phyloP scores from a whole-genome alignment of 1,139 yeast species.

The Suhomyces ambrosiae region DNA sequence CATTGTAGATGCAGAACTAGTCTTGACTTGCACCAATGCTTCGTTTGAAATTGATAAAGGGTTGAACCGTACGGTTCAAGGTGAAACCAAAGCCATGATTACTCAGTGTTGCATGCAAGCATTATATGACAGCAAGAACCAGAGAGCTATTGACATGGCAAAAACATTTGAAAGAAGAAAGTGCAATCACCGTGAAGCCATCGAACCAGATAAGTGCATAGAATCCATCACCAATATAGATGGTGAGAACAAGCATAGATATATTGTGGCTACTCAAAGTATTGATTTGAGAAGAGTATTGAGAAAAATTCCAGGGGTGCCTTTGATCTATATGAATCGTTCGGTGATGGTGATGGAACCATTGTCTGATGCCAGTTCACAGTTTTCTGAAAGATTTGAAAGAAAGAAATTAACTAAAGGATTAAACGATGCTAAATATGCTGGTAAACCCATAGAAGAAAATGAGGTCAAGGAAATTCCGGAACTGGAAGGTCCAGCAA shows the following conservation, averaged over 20 bases:
- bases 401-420: slow-evolving; percentile 71
- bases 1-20: slow-evolving; percentile 76
- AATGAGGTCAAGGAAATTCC: slow-evolving; percentile 13
- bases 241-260: slow-evolving; percentile 85
- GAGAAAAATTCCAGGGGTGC: slow-evolving; percentile 84
- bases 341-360: slow-evolving; percentile 98
- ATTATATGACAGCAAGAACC: slow-evolving; percentile 69
- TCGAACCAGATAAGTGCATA: slow-evolving; percentile 76
- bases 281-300: slow-evolving; percentile 64
- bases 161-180: slow-evolving; percentile 81
- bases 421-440: slow-evolving; percentile 57
- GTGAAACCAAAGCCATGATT: slow-evolving; percentile 87
- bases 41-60: slow-evolving; percentile 78
- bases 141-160: slow-evolving; percentile 75
- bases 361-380: slow-evolving; percentile 68
- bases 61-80: slow-evolving; percentile 79
- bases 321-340: slow-evolving; percentile 81
- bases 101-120: slow-evolving; percentile 95
- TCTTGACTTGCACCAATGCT: slow-evolving; percentile 63
- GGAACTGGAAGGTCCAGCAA: slow-evolving; percentile 19
- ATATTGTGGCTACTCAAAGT: slow-evolving; percentile 84
- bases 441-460: slow-evolving; percentile 30
- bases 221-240: slow-evolving; percentile 66
- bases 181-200: slow-evolving; percentile 64
- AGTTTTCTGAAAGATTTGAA: slow-evolving; percentile 59